These are phyloP conservation scores for Tolypocladium ophioglossoides DNA, from an alignment of 2,329 filamentous ascomycete species.

Conservation along the genomic window DNA sequence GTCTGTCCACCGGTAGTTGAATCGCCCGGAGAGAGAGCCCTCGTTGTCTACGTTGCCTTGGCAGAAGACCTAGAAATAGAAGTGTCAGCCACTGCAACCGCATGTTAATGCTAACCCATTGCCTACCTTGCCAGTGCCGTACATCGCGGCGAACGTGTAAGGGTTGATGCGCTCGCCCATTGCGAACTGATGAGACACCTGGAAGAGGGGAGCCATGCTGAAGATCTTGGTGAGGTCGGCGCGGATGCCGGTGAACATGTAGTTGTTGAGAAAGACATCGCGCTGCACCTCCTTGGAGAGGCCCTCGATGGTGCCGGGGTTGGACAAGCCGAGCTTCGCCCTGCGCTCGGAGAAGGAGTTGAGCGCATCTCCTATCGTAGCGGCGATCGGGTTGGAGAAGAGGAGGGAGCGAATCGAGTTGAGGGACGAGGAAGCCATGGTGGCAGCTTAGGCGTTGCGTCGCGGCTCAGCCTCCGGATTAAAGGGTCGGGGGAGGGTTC, in stretches of 20 bases:
- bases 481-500: not conserved
- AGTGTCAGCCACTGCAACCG: not conserved
- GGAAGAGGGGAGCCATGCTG: conserved; percentile 87
- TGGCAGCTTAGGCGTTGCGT: conserved; percentile 15
- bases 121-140: conserved; percentile 78
- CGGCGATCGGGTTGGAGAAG: conserved; percentile 61
- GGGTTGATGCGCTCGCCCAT: conserved; percentile 90
- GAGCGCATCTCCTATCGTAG: conserved; percentile 65
- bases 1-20: conserved; percentile 84
- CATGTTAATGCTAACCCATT: not conserved
- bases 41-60: conserved; percentile 95
- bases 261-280: conserved; percentile 92
- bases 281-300: conserved; percentile 87
- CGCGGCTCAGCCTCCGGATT: conserved; percentile 13
- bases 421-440: conserved; percentile 40
- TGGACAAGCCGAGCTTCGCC: conserved; percentile 77
- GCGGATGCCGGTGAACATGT: conserved; percentile 91
- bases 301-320: conserved; percentile 86
- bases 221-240: conserved; percentile 96
- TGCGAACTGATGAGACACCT: conserved; percentile 93
- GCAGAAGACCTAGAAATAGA: conserved; percentile 62
- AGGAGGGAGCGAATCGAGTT: conserved; percentile 52
- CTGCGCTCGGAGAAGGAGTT: conserved; percentile 75
- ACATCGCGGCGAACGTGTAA: conserved; percentile 90
- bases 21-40: conserved; percentile 73